A percentile compares a stretch with the other conserved stretches of the same genome.
Evolutionary conservation across 1,139 yeast species (phyloP).

Genomic region (Citeromyces hawaiiensis): DNA sequence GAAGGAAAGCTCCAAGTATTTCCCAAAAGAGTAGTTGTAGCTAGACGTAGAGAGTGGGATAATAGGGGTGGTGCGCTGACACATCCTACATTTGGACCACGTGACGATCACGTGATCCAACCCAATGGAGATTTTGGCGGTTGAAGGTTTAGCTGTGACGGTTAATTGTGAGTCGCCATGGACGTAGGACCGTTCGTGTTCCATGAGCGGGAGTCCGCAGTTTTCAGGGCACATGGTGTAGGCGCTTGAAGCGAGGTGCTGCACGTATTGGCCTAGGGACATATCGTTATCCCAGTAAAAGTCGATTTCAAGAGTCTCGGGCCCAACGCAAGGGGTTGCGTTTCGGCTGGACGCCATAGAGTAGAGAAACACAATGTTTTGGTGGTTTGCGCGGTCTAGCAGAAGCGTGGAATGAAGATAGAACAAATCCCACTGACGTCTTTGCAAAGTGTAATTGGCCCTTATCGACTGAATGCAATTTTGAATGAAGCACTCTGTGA

Average conservation of each 20-base stretch:
- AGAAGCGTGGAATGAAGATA: slow-evolving; percentile 27
- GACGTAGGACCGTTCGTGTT: slow-evolving; percentile 80
- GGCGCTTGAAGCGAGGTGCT: slow-evolving; percentile 63
- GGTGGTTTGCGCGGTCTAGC: slow-evolving; percentile 61
- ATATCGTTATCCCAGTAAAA: slow-evolving; percentile 87
- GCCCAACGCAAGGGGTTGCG: slow-evolving; percentile 90
- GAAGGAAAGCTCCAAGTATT: slow-evolving; percentile 74
- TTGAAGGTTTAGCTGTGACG: slow-evolving; percentile 52
- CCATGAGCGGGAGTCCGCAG: slow-evolving; percentile 59
- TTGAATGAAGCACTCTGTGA: slow-evolving; percentile 23
- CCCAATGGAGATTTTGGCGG: slow-evolving; percentile 37
- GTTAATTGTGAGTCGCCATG: slow-evolving; percentile 82
- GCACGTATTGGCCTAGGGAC: slow-evolving; percentile 81
- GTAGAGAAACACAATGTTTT: slow-evolving; percentile 62
- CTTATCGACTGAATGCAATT: slow-evolving; percentile 17
- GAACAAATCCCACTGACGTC: slow-evolving; percentile 52
- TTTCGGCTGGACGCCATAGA: slow-evolving; percentile 76
- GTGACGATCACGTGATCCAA: slow-evolving; percentile 60
- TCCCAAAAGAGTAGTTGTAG: slow-evolving; percentile 87
- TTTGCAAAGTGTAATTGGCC: slow-evolving; percentile 15
- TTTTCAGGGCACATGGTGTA: slow-evolving; percentile 60
- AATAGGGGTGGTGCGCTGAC: slow-evolving; percentile 67
- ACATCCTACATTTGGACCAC: slow-evolving; percentile 86
- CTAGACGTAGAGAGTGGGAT: slow-evolving; percentile 81
- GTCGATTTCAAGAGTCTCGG: slow-evolving; percentile 69